A percentile compares a stretch with the other conserved stretches of the same genome.
phyloP scores from a whole-genome alignment of 176 grass and related monocot genomes.

The Cenchrus purpureus region DNA sequence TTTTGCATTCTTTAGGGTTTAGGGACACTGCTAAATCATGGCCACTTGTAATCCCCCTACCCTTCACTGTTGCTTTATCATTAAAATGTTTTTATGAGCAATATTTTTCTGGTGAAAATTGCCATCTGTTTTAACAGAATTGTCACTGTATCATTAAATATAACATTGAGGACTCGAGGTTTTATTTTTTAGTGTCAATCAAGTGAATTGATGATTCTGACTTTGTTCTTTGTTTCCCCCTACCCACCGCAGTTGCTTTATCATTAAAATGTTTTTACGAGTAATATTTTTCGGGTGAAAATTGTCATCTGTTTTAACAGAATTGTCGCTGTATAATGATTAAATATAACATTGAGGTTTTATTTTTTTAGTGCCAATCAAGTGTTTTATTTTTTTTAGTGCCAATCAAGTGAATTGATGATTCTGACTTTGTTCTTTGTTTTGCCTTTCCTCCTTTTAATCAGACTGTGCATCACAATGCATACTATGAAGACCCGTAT shows the following conservation, averaged over 20 bases:
- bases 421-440: conserved; percentile 18
- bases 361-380: conserved; percentile 11
- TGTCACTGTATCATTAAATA: conserved; percentile 11
- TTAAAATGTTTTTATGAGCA: not conserved
- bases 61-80: not conserved
- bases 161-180: not conserved
- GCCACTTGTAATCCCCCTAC: not conserved
- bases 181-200: conserved; percentile 14
- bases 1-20: not conserved
- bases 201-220: not conserved
- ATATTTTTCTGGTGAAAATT: not conserved
- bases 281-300: too few species aligned
- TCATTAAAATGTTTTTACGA: too few species aligned
- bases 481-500: conserved; percentile 90
- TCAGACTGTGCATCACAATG: conserved; percentile 95
- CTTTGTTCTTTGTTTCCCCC: too few species aligned
- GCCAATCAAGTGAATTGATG: conserved; percentile 5
- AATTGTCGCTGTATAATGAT: conserved; percentile 13
- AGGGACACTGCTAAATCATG: not conserved
- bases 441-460: conserved; percentile 2
- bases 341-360: not conserved
- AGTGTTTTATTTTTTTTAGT: not conserved
- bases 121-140: conserved; percentile 5
- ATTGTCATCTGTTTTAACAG: not conserved
- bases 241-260: too few species aligned